Evolutionary conservation across 768 basidiomycete species (phyloP).

Genomic region (Lactarius sp.): DNA sequence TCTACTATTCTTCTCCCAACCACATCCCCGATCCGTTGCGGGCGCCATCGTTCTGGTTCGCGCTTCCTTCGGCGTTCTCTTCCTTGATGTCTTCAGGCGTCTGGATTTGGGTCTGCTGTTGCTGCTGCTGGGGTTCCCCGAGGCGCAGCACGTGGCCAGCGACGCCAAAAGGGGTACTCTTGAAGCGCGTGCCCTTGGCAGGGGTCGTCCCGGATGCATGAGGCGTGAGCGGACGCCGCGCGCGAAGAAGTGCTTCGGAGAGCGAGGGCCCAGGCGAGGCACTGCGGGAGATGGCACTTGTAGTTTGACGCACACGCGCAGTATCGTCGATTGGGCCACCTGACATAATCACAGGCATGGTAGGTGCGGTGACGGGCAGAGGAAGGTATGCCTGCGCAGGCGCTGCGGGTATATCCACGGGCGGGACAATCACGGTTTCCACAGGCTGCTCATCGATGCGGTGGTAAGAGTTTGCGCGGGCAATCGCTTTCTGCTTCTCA

Average conservation of each 20-base stretch:
- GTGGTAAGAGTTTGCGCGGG: neutral
- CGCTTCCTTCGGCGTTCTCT: neutral
- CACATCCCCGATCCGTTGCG: neutral
- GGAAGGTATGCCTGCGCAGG: conserved; percentile 9
- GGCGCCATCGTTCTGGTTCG: neutral
- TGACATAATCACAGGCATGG: neutral
- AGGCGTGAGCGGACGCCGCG: conserved; percentile 41
- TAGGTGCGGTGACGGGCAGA: neutral
- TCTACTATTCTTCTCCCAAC: neutral
- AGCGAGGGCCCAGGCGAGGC: conserved; percentile 52
- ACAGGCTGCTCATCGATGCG: neutral
- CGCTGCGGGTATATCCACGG: conserved; percentile 3
- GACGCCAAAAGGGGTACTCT: conserved; percentile 65
- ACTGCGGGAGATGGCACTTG: conserved; percentile 31
- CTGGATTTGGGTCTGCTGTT: conserved; percentile 23
- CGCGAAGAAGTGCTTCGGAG: conserved; percentile 67
- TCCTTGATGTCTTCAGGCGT: neutral
- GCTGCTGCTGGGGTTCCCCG: conserved; percentile 12
- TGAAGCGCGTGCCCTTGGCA: conserved; percentile 56
- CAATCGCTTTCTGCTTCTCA: conserved; percentile 8
- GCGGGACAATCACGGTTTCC: neutral
- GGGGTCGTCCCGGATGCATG: conserved; percentile 25
- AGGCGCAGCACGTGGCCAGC: conserved; percentile 43
- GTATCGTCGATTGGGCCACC: neutral
- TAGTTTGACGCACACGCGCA: conserved; percentile 13